Conservation (phyloP, 1,284 basidiomycete genomes). For the Taiwanofungus camphoratus region DNA sequence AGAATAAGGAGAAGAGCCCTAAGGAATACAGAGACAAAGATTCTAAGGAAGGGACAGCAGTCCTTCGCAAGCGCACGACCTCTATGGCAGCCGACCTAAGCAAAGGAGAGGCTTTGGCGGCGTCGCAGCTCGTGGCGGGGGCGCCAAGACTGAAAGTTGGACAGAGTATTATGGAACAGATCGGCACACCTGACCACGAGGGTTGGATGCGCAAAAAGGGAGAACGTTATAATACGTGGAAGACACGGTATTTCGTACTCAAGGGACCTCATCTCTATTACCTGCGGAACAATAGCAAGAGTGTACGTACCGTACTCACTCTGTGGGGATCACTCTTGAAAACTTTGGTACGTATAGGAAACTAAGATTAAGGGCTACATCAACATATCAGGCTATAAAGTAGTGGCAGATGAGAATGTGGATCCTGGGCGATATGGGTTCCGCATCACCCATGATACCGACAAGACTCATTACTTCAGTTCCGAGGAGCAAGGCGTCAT, state of each 20-base stretch:
- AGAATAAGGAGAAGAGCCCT: conserved; percentile 4
- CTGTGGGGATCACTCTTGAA: no score
- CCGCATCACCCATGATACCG: conserved; percentile 86
- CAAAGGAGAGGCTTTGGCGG: conserved; percentile 6
- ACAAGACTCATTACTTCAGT: conserved; percentile 89
- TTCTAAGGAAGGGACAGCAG: conserved; percentile 20
- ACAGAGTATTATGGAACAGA: conserved; percentile 77
- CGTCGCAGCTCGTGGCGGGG: conserved; percentile 14
- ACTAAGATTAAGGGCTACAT: conserved; percentile 95
- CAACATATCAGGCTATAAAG: conserved; percentile 88
- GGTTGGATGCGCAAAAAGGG: conserved; percentile 98
- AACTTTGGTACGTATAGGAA: conserved; percentile 71
- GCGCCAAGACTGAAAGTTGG: conserved; percentile 49
- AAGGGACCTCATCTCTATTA: conserved; percentile 90
- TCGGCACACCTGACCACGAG: conserved; percentile 80
- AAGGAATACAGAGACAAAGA: conserved; percentile 18
- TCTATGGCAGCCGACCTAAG: conserved; percentile 29
- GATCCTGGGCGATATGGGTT: conserved; percentile 95
- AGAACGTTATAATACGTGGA: conserved; percentile 93
- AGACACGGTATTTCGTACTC: conserved; percentile 88
- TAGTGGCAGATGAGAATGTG: conserved; percentile 88
- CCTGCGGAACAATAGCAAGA: conserved; percentile 62
- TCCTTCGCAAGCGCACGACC: conserved; percentile 47
- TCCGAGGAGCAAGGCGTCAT: conserved; percentile 81
- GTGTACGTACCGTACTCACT: conserved; percentile 53